Percentiles rank a stretch among this genome's conserved stretches.
These are phyloP conservation scores for Auricularia cornea DNA, from an alignment of 768 basidiomycete species.

Conservation along the genomic window DNA sequence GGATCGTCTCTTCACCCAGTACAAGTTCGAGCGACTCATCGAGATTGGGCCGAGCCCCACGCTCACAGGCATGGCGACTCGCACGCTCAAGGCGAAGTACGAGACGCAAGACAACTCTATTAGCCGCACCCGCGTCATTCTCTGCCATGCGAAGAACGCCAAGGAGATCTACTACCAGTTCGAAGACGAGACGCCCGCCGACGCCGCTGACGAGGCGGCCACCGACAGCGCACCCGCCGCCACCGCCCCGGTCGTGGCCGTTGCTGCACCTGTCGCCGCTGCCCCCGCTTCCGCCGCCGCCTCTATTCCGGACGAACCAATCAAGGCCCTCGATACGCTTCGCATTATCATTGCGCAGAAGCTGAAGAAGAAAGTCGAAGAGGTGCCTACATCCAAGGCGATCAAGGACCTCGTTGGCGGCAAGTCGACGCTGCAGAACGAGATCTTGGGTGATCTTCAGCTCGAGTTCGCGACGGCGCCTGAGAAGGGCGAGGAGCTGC, in stretches of 20 bases:
- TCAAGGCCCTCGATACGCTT: slow-evolving; percentile 86
- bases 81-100: slow-evolving; percentile 90
- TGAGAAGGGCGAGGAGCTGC: slow-evolving; percentile 96
- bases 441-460: slow-evolving; percentile 94
- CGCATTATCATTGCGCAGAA: slow-evolving; percentile 91
- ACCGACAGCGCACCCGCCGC: slow-evolving; percentile 21
- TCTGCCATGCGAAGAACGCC: slow-evolving; percentile 89
- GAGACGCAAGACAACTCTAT: slow-evolving; percentile 82
- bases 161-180: slow-evolving; percentile 98
- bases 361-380: slow-evolving; percentile 88
- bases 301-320: slow-evolving; percentile 79
- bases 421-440: slow-evolving; percentile 98
- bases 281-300: slow-evolving; percentile 56
- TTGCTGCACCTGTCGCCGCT: slow-evolving; percentile 31
- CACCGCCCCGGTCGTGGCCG: slow-evolving; percentile 32
- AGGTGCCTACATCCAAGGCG: slow-evolving; percentile 83
- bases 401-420: slow-evolving; percentile 99
- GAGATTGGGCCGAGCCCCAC: slow-evolving; percentile 97
- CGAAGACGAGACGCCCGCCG: slow-evolving; percentile 67
- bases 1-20: slow-evolving; percentile 81
- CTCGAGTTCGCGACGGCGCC: slow-evolving; percentile 92
- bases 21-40: slow-evolving; percentile 85
- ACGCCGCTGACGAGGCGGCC: slow-evolving; percentile 27
- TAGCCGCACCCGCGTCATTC: slow-evolving; percentile 67
- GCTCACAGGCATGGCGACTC: slow-evolving; percentile 86